These are phyloP conservation scores for Mycena pura DNA, from an alignment of 768 basidiomycete genomes.

Conservation along the genomic window DNA sequence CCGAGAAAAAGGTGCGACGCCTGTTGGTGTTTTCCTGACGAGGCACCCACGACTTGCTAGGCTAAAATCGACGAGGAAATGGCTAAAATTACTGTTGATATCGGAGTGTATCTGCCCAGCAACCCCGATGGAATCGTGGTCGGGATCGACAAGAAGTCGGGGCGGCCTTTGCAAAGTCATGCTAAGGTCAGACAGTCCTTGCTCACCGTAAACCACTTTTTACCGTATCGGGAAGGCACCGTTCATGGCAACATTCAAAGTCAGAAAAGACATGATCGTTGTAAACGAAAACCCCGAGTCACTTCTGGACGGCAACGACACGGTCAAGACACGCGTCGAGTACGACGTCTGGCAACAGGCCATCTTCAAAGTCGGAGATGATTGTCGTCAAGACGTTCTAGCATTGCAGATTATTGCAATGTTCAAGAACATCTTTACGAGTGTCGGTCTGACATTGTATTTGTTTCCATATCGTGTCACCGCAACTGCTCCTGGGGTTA, in stretches of 20 bases:
- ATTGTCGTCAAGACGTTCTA: slow-evolving; percentile 98
- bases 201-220: slow-evolving; percentile 8
- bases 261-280: slow-evolving; percentile 81
- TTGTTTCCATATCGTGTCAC: slow-evolving; percentile 97
- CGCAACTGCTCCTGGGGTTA: slow-evolving; percentile 93
- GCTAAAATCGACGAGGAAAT: slow-evolving; percentile 99
- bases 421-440: slow-evolving; percentile 98
- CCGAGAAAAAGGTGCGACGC: slow-evolving; percentile 87
- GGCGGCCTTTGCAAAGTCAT: slow-evolving; percentile 94
- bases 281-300: slow-evolving; percentile 77
- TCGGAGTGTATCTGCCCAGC: slow-evolving; percentile 97
- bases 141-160: slow-evolving; percentile 97
- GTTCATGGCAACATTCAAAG: slow-evolving; percentile 99
- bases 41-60: slow-evolving; percentile 45
- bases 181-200: slow-evolving; percentile 73
- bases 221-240: slow-evolving; percentile 73
- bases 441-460: slow-evolving; percentile 88
- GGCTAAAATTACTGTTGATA: slow-evolving; percentile 90
- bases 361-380: slow-evolving; percentile 99
- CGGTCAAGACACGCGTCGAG: slow-evolving; percentile 60
- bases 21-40: background rate
- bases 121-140: slow-evolving; percentile 97
- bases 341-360: slow-evolving; percentile 97
- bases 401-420: slow-evolving; percentile 97
- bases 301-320: slow-evolving; percentile 67